Conservation (phyloP, 1,139 yeast species). For the Hemisphaericaspora subhashii region DNA sequence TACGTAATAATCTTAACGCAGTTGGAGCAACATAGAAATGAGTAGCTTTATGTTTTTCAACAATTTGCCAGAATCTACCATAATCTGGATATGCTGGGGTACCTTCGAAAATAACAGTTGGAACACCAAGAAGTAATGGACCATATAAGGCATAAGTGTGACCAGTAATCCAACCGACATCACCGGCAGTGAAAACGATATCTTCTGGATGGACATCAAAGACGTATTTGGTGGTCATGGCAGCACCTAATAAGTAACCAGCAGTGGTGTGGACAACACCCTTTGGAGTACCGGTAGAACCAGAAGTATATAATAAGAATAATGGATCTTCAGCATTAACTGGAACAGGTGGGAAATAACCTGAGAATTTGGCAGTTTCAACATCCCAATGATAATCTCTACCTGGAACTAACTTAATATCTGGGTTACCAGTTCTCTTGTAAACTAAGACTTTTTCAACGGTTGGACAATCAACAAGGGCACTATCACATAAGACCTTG, state of each 20-base stretch:
- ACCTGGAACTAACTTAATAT: slow-evolving; percentile 68
- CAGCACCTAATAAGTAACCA: slow-evolving; percentile 93
- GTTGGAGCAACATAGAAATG: slow-evolving; percentile 99
- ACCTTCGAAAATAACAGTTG: slow-evolving; percentile 93
- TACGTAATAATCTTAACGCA: slow-evolving; percentile 90
- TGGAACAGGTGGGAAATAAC: slow-evolving; percentile 84
- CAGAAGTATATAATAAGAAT: slow-evolving; percentile 91
- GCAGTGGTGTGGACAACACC: slow-evolving; percentile 96
- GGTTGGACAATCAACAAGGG: slow-evolving; percentile 71
- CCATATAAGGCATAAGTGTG: slow-evolving; percentile 96
- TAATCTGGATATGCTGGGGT: slow-evolving; percentile 97
- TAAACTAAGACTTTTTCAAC: slow-evolving; percentile 83
- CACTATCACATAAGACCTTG: slow-evolving; percentile 94
- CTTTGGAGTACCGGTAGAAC: slow-evolving; percentile 97
- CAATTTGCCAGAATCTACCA: slow-evolving; percentile 96
- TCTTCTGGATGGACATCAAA: slow-evolving; percentile 91
- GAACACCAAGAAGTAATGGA: slow-evolving; percentile 84
- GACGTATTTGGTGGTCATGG: slow-evolving; percentile 88
- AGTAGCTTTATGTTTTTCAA: slow-evolving; percentile 89
- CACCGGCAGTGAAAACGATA: slow-evolving; percentile 94
- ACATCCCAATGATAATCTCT: slow-evolving; percentile 96
- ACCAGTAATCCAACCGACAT: slow-evolving; percentile 99
- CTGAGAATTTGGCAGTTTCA: slow-evolving; percentile 75
- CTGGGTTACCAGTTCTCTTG: slow-evolving; percentile 77
- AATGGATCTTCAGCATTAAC: slow-evolving; percentile 92